Base-by-base conservation (phyloP, 345 rosid genomes). In the Gossypium australe region DNA sequence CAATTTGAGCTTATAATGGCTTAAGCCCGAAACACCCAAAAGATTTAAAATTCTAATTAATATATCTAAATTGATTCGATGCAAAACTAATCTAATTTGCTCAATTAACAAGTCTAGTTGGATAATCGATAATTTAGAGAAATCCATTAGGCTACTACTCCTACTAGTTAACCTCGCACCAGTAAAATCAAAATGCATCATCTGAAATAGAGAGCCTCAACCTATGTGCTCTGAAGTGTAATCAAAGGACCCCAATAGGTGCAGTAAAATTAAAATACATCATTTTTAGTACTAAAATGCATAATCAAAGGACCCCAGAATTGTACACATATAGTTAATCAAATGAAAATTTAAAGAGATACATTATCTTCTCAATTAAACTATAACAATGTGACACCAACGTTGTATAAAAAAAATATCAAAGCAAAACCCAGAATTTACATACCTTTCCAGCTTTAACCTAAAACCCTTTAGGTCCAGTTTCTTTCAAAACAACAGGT, bases 381-480 rank as follows among this genome's bases (percentile, higher is more conserved):
- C 38, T 12, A 13, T 4, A 17, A 56, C 9, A 64, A 41, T 64
- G 48, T 64, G 68, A 64, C 57, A 67, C 71, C 24, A 61, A 18
- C 53, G n/a, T 55, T 45, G n/a, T 17, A 69, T 48, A 47, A 25
- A 9, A 22, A 60, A 75, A n/a, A 52, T 34, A 63, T 18, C 13
- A 65, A 61, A 47, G 5, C 8, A 38, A 71, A 38, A 67, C 8
- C 8, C 48, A 25, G 70, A 61, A 65, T 58, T 78, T 66, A 75
- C 79, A 67, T 55, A 27, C 65, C 1, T 43, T 25, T 17, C 1
- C 20, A 38, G 72, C 4, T 1, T 34, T 67, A 57, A 49, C 7
- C 76, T 72, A 82, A 77, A 90, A 86, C 17, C 94, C 93, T 84
- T 85, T 84, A 34, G 81, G 74, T 11, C 83, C 90, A 73, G 67